Conservation (phyloP, 108 stramenopile species). For the Skeletonema grethae region DNA sequence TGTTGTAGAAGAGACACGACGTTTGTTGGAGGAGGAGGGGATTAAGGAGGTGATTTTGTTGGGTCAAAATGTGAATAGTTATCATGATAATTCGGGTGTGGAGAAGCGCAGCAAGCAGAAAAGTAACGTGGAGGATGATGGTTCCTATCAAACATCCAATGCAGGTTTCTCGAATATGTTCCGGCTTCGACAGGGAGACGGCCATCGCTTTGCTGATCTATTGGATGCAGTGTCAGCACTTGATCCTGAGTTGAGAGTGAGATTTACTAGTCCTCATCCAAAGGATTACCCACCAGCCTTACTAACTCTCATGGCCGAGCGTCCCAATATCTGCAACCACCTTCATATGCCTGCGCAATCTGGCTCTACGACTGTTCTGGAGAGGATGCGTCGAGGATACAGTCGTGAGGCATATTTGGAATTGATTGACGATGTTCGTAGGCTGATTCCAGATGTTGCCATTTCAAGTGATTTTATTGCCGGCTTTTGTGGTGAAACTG, state of each 20-base stretch:
- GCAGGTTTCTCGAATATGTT: constrained; percentile 86
- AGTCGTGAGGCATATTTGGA: constrained; percentile 92
- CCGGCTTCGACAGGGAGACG: constrained; percentile 74
- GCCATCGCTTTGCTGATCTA: constrained; percentile 94
- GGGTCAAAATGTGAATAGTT: constrained; percentile 99
- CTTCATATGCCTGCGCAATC: constrained; percentile 98
- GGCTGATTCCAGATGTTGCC: constrained; percentile 87
- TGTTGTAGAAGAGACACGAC: constrained; percentile 85
- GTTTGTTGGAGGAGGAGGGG: constrained; percentile 72
- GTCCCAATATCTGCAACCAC: constrained; percentile 88
- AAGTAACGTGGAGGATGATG: neutral
- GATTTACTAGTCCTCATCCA: constrained; percentile 98
- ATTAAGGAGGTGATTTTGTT: constrained; percentile 93
- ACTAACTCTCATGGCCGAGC: constrained; percentile 90
- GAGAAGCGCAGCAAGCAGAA: constrained; percentile 18
- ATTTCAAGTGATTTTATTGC: constrained; percentile 96
- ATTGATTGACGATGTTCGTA: constrained; percentile 75
- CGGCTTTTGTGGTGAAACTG: constrained; percentile 98
- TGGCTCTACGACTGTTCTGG: constrained; percentile 87
- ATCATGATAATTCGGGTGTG: constrained; percentile 84
- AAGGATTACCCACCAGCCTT: constrained; percentile 96
- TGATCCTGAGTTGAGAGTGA: constrained; percentile 92
- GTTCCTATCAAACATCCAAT: constrained; percentile 72
- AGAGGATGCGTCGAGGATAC: constrained; percentile 96
- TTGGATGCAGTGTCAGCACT: constrained; percentile 81